A percentile compares a stretch with the other conserved stretches of the same genome.
These are phyloP conservation scores for Colletotrichum noveboracense DNA, from an alignment of 2,329 filamentous ascomycete genomes.

Conservation along the genomic window DNA sequence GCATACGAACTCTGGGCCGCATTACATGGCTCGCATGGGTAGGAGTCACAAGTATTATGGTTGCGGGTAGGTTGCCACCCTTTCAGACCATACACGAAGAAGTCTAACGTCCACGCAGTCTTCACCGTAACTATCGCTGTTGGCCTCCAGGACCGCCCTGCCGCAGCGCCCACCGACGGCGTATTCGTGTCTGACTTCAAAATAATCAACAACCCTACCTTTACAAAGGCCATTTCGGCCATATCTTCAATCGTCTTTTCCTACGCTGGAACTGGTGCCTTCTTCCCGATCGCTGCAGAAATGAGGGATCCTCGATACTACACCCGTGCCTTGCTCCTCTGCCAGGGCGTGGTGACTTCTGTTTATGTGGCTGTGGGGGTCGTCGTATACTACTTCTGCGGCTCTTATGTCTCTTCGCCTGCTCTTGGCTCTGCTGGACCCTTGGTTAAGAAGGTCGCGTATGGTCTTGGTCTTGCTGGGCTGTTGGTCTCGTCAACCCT, in stretches of 20 bases:
- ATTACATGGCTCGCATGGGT: slow-evolving; percentile 39
- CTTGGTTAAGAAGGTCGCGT: slow-evolving; percentile 46
- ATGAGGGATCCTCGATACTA: slow-evolving; percentile 36
- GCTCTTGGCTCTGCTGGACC: slow-evolving; percentile 49
- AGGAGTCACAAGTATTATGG: slow-evolving; percentile 23
- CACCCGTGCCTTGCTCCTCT: slow-evolving; percentile 29
- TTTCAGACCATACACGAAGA: neutral
- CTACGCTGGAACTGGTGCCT: slow-evolving; percentile 39
- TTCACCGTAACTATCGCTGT: slow-evolving; percentile 33
- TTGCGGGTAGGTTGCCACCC: slow-evolving; percentile 15
- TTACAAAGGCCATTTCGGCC: slow-evolving; percentile 33
- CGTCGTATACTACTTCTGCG: slow-evolving; percentile 51
- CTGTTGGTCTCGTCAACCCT: slow-evolving; percentile 30
- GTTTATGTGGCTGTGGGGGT: slow-evolving; percentile 37
- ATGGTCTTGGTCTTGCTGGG: slow-evolving; percentile 40
- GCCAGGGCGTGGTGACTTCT: slow-evolving; percentile 30
- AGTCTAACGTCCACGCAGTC: slow-evolving; percentile 14
- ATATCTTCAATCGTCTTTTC: slow-evolving; percentile 39
- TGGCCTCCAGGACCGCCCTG: slow-evolving; percentile 30
- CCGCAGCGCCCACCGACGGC: slow-evolving; percentile 23
- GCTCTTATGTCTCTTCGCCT: slow-evolving; percentile 49
- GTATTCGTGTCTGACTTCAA: slow-evolving; percentile 32
- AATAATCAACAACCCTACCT: slow-evolving; percentile 32
- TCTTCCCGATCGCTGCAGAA: slow-evolving; percentile 36
- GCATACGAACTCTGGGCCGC: slow-evolving; percentile 33